These are phyloP conservation scores for Epichloe festucae DNA, from an alignment of 2,329 filamentous ascomycete species.

Conservation along the genomic window DNA sequence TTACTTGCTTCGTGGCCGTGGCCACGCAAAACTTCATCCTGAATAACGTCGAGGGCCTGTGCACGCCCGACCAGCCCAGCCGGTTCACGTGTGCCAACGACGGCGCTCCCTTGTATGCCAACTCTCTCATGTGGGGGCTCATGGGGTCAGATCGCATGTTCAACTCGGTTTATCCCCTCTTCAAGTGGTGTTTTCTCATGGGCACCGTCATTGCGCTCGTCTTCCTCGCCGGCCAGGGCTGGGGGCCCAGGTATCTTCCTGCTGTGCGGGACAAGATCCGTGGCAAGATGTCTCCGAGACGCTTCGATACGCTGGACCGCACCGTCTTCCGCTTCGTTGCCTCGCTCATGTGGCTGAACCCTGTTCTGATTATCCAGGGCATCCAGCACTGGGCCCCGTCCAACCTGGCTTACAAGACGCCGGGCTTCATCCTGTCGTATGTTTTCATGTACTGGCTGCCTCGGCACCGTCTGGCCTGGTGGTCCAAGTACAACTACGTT, in stretches of 20 bases:
- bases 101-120: conserved; percentile 30
- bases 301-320: conserved; percentile 21
- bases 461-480: conserved; percentile 26
- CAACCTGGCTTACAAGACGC: conserved; percentile 30
- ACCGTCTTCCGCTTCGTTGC: conserved; percentile 25
- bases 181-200: conserved; percentile 29
- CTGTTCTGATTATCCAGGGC: conserved; percentile 27
- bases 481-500: conserved; percentile 34
- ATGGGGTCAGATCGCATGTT: conserved; percentile 36
- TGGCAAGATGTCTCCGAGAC: conserved; percentile 14
- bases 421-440: conserved; percentile 26
- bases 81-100: conserved; percentile 36
- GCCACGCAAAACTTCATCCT: conserved; percentile 31
- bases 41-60: conserved; percentile 19
- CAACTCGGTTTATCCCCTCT: conserved; percentile 26
- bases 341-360: conserved; percentile 28
- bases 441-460: conserved; percentile 28
- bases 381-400: conserved; percentile 30
- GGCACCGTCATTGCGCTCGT: conserved; percentile 23
- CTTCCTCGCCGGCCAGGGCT: conserved; percentile 14
- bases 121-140: conserved; percentile 30
- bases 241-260: conserved; percentile 11
- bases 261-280: conserved; percentile 20
- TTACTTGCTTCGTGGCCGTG: conserved; percentile 33
- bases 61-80: conserved; percentile 20